phyloP scores from a whole-genome alignment of 1,284 basidiomycete genomes.

The Moesziomyces antarcticus region DNA sequence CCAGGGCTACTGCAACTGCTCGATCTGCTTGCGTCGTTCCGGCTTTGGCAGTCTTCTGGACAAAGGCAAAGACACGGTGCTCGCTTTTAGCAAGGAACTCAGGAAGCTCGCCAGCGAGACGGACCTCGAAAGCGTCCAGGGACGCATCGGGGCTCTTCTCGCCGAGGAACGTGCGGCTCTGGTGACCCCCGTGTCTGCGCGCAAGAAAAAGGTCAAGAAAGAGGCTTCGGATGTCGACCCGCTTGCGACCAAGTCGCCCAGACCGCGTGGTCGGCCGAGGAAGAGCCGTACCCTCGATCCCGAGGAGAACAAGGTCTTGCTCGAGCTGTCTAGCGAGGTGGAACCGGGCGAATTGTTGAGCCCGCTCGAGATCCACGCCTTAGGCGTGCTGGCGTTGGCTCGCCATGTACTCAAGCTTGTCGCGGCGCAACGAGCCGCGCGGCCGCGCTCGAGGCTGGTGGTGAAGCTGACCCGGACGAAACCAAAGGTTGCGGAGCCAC shows the following conservation, averaged over 20 bases:
- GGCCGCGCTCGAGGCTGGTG: too few relatives aligned
- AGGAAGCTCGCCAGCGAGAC: constrained; percentile 7
- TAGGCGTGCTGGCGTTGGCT: constrained; percentile 17
- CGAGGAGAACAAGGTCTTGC: constrained; percentile 5
- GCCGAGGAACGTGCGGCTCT: constrained; percentile 5
- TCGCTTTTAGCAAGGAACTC: constrained; percentile 19
- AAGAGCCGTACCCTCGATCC: constrained; percentile 9
- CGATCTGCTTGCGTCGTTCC: constrained; percentile 32
- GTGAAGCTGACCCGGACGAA: constrained; percentile 1
- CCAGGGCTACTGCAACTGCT: constrained; percentile 48
- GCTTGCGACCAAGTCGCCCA: background rate
- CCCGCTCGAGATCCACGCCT: constrained; percentile 21
- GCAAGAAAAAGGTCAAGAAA: constrained; percentile 3
- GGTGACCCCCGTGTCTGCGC: background rate
- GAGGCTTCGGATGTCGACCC: background rate
- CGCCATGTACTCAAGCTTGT: constrained; percentile 20
- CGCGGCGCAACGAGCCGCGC: constrained; percentile 3
- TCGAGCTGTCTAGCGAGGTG: constrained; percentile 19
- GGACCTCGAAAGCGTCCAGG: constrained; percentile 7
- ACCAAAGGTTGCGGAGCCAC: constrained; percentile 14
- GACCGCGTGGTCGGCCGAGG: constrained; percentile 22
- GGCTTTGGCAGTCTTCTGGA: constrained; percentile 25
- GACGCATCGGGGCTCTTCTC: constrained; percentile 5
- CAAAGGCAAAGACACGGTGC: constrained; percentile 9
- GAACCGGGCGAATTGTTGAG: constrained; percentile 24